These are phyloP conservation scores for Oenanthe javanica DNA, from an alignment of 140 eudicot genomes.

Conservation along the genomic window DNA sequence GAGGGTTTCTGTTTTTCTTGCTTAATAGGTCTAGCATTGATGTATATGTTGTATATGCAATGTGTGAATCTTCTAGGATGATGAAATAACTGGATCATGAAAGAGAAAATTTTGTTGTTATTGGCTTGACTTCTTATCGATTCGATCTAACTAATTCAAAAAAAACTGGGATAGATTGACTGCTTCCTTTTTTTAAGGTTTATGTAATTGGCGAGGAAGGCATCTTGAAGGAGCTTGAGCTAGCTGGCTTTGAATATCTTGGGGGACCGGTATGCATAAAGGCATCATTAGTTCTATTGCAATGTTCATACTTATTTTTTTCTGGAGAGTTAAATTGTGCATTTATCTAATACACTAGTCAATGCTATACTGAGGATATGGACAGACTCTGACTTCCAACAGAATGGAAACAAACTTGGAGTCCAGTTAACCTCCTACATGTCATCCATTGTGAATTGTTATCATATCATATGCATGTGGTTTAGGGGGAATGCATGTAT, in stretches of 20 bases:
- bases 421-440: background rate
- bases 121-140: background rate
- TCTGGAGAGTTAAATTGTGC: background rate
- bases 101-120: background rate
- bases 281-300: slow-evolving; percentile 7
- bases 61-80: background rate
- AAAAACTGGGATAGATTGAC: background rate
- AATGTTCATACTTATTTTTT: background rate
- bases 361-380: background rate
- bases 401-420: background rate
- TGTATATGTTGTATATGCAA: background rate
- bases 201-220: slow-evolving; percentile 99
- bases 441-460: background rate
- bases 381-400: background rate
- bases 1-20: background rate
- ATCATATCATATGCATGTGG: background rate
- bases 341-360: background rate
- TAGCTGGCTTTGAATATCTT: slow-evolving; percentile 78
- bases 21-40: background rate
- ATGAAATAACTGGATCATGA: background rate
- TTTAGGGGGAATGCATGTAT: too few species aligned
- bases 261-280: slow-evolving; percentile 89
- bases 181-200: slow-evolving; percentile 39
- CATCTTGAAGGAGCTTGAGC: slow-evolving; percentile 88
- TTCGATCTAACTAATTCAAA: background rate